Percentiles rank a stretch among this genome's conserved stretches.
These are phyloP conservation scores for Cladobotryum mycophilum DNA, from an alignment of 2,329 filamentous ascomycete species.

Conservation along the genomic window DNA sequence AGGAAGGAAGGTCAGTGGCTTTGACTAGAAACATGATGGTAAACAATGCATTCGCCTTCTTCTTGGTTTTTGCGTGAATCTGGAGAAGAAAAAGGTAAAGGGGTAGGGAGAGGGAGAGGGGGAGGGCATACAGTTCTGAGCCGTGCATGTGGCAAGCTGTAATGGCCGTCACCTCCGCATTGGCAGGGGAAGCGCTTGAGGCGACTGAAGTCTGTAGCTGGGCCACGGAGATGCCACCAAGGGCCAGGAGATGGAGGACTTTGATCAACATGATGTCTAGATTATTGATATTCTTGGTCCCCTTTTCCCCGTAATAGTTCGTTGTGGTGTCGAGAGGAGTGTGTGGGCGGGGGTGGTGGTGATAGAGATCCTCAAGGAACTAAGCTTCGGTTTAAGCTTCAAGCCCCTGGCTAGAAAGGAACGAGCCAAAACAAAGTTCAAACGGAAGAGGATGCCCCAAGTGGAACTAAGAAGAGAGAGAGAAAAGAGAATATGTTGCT, in stretches of 20 bases:
- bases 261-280: background rate
- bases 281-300: background rate
- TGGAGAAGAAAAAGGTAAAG: too few species aligned
- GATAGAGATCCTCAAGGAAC: too few species aligned
- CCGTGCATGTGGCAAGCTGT: conserved; percentile 38
- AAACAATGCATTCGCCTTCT: too few species aligned
- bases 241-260: background rate
- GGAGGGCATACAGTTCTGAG: conserved; percentile 32
- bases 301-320: background rate
- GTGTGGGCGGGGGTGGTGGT: background rate
- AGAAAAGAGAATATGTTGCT: too few species aligned
- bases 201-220: conserved; percentile 25
- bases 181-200: conserved; percentile 16
- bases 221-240: background rate
- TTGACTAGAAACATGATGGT: background rate
- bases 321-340: background rate
- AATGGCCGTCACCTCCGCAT: conserved; percentile 28
- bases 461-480: too few species aligned
- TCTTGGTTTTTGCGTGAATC: background rate
- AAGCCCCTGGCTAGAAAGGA: background rate
- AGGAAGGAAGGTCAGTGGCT: background rate
- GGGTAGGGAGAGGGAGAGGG: too few species aligned
- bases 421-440: too few species aligned
- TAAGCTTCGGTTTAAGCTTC: background rate
- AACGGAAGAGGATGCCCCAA: background rate